Base-by-base conservation (phyloP, 2,329 filamentous ascomycete species). In the Epichloe glyceriae region DNA sequence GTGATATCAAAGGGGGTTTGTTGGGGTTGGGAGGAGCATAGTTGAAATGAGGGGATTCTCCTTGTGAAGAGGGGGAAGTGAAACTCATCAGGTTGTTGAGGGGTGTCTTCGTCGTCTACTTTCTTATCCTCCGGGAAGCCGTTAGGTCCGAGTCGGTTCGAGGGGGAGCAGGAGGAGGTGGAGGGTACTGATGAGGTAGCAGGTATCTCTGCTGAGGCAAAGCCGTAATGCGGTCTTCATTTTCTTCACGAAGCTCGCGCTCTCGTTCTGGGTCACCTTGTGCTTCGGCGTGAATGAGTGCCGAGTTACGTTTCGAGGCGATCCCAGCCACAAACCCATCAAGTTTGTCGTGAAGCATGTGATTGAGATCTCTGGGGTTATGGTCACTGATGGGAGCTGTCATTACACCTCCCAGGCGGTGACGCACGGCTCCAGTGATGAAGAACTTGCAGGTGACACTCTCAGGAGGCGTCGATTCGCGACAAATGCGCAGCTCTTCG, bases 371-470 rank as follows among this genome's bases (percentile, higher is more conserved):
- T 60, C 83, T 67, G 12, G 63, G 54, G 26, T 58, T 59, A 4
- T 55, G 50, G 2, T 50, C 58, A 38, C 60, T 60, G 35, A 63
- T 57, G 49, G 80, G 73, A 52, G 67, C 80, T 62, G 70, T 73
- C 64, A 69, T 72, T 40, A 64, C 64, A 41, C 64, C 57, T 6
- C 60, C 61, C 45, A 62, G 55, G 20, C 67, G 62, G 35, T 66
- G 57, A 7, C 66, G 60, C 15, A 68, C 66, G 7, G 88, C 79
- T 1, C 85, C 81, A 0, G 91, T 97, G 57, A 96, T 86, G 68
- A 88, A 96, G 73, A 96, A 96, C 64, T 95, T 90, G 72, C 90
- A 96, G 22, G 86, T 87, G 8, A 96, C 86, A 33, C 86, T 85
- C 62, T 93, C 88, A 0, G 87, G 86, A 1, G 91, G 91, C 10